Evolutionary conservation across 1,284 basidiomycete genomes (phyloP).

Genomic region (Fomes fomentarius): DNA sequence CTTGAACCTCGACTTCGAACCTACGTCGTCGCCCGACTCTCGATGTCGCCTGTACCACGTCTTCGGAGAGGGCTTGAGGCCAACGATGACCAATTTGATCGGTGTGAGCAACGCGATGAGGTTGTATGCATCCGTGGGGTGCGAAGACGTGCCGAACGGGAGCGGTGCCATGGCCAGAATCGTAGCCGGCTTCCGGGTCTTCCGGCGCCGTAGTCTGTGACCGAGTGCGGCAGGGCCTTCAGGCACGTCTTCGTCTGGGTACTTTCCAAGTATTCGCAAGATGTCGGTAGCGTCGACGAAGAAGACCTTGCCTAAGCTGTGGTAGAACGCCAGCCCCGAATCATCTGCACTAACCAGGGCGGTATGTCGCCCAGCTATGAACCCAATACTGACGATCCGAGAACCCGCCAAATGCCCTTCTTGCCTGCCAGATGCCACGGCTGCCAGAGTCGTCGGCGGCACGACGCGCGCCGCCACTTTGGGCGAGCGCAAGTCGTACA

Average conservation of each 20-base stretch:
- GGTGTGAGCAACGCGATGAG: conserved; percentile 89
- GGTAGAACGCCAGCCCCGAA: conserved; percentile 92
- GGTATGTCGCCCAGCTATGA: conserved; percentile 94
- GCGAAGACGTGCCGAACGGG: conserved; percentile 77
- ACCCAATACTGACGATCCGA: conserved; percentile 85
- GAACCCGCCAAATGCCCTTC: conserved; percentile 93
- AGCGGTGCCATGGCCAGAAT: conserved; percentile 83
- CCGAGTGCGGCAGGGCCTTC: conserved; percentile 17
- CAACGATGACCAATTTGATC: conserved; percentile 90
- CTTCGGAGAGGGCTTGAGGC: conserved; percentile 88
- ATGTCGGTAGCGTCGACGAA: conserved; percentile 97
- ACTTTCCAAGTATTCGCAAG: conserved; percentile 91
- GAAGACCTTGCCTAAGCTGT: conserved; percentile 92
- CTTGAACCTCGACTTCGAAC: conserved; percentile 50
- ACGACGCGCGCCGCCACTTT: conserved; percentile 71
- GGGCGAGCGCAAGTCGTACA: conserved; percentile 84
- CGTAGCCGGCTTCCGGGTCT: conserved; percentile 51
- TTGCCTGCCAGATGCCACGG: conserved; percentile 80
- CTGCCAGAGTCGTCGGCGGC: conserved; percentile 66
- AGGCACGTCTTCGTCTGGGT: conserved; percentile 62
- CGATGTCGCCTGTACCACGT: conserved; percentile 90
- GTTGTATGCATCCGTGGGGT: conserved; percentile 84
- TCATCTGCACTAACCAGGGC: conserved; percentile 94
- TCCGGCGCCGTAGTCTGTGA: conserved; percentile 34
- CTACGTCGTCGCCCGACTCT: conserved; percentile 48